These are phyloP conservation scores for Dillenia turbinata DNA, from an alignment of 164 flowering plant species.

Conservation along the genomic window DNA sequence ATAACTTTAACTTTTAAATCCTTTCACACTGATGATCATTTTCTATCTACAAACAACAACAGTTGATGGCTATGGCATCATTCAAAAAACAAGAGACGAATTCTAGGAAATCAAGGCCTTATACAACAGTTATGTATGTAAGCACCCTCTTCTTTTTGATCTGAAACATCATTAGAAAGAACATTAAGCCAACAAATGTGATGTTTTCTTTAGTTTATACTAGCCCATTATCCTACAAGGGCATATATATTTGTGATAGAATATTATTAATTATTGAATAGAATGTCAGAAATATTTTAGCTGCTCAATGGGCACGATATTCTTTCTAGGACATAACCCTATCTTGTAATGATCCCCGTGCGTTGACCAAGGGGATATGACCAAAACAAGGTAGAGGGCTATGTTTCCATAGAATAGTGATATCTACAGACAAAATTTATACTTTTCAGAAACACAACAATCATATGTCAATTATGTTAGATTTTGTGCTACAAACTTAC, in stretches of 20 bases:
- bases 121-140: slow-evolving; percentile 45
- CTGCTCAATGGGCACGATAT: not conserved
- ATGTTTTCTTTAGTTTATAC: no score
- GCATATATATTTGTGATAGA: no score
- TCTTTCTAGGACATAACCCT: not conserved
- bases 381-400: slow-evolving; percentile 5
- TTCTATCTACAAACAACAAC: no score
- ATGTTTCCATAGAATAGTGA: not conserved
- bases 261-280: slow-evolving; percentile 19
- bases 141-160: slow-evolving; percentile 33
- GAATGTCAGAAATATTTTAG: not conserved
- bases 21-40: no score
- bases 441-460: not conserved
- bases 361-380: slow-evolving; percentile 17
- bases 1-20: no score
- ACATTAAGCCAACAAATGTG: no score
- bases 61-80: no score
- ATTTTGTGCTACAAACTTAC: not conserved
- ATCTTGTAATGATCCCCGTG: slow-evolving; percentile 12
- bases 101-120: slow-evolving; percentile 26
- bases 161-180: no score
- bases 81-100: no score
- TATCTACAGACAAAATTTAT: not conserved
- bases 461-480: not conserved
- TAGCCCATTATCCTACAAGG: no score